A percentile compares a stretch with the other conserved stretches of the same genome.
Evolutionary conservation across 208 protist species (phyloP).

Genomic region (Strigomonas galati): DNA sequence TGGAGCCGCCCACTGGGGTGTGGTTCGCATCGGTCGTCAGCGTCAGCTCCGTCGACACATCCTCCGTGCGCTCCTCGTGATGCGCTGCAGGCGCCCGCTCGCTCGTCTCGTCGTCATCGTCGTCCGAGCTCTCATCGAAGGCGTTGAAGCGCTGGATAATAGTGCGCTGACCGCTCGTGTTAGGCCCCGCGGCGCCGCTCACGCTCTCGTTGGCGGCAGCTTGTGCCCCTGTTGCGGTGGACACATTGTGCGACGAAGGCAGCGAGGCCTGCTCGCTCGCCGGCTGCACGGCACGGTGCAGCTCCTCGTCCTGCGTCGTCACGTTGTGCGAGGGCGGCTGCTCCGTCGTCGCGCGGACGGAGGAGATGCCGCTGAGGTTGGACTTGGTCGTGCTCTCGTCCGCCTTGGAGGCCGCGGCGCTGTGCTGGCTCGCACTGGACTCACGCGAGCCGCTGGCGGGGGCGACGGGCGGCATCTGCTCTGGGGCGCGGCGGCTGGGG

Average conservation of each 20-base stretch:
- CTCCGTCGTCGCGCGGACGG: conserved; percentile 20
- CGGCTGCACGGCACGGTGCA: not conserved
- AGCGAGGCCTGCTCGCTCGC: not conserved
- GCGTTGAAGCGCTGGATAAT: conserved; percentile 33
- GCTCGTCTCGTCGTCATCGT: conserved; percentile 13
- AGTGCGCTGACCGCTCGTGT: conserved; percentile 16
- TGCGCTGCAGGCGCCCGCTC: not conserved
- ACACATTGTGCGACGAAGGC: not conserved
- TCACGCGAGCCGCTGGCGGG: not conserved
- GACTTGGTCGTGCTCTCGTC: conserved; percentile 16
- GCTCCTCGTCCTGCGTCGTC: conserved; percentile 3
- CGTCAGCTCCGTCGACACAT: conserved; percentile 24
- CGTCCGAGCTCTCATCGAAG: conserved; percentile 27
- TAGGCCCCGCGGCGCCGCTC: not conserved
- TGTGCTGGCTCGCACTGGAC: not conserved
- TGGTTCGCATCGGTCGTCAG: conserved; percentile 2
- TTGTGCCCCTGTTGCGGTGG: not conserved
- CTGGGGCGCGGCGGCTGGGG: not conserved
- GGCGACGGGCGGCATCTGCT: not conserved
- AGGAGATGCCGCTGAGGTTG: conserved; percentile 35
- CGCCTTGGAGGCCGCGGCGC: not conserved
- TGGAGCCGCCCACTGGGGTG: too few relatives aligned
- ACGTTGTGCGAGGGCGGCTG: conserved; percentile 13
- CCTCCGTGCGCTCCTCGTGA: conserved; percentile 23
- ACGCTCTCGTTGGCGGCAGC: not conserved